Conservation (phyloP, 495 filamentous ascomycete species). For the Aspergillus mulundensis region DNA sequence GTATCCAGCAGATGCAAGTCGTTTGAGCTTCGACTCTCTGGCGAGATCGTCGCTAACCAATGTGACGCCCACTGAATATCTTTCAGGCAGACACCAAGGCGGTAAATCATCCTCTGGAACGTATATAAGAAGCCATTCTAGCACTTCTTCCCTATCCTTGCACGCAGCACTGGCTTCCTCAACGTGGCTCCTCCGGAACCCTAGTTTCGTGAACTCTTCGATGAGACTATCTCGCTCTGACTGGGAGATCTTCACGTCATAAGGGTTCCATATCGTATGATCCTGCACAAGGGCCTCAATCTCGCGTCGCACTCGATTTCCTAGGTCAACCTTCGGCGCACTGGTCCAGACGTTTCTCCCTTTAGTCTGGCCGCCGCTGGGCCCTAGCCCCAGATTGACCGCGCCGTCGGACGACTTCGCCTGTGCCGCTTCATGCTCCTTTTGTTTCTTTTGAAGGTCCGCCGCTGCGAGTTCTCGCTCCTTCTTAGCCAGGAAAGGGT, state of each 20-base stretch:
- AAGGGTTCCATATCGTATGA: constrained; percentile 81
- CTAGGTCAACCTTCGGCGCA: constrained; percentile 90
- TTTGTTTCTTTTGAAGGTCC: constrained; percentile 65
- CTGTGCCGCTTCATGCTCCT: constrained; percentile 55
- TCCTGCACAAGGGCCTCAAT: constrained; percentile 74
- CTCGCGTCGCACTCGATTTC: constrained; percentile 65
- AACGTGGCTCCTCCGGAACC: constrained; percentile 82
- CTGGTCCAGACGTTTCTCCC: constrained; percentile 70
- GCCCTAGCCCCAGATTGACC: constrained; percentile 33
- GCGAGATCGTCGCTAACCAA: constrained; percentile 75
- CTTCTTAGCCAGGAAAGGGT: constrained; percentile 77
- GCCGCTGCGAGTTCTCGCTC: constrained; percentile 74
- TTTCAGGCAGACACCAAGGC: constrained; percentile 82
- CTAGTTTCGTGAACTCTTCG: constrained; percentile 68
- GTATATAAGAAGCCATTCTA: constrained; percentile 92
- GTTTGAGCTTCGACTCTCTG: constrained; percentile 72
- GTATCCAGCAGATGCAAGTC: constrained; percentile 80
- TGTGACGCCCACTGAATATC: constrained; percentile 81
- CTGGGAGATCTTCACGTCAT: constrained; percentile 59
- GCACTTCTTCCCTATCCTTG: constrained; percentile 86
- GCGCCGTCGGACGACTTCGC: constrained; percentile 59
- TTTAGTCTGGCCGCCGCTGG: constrained; percentile 28
- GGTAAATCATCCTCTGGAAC: constrained; percentile 96
- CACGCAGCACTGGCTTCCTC: constrained; percentile 84
- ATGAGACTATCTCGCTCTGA: constrained; percentile 56